Conservation (phyloP, 1,284 basidiomycete species). For the Afroboletus lepidellus region DNA sequence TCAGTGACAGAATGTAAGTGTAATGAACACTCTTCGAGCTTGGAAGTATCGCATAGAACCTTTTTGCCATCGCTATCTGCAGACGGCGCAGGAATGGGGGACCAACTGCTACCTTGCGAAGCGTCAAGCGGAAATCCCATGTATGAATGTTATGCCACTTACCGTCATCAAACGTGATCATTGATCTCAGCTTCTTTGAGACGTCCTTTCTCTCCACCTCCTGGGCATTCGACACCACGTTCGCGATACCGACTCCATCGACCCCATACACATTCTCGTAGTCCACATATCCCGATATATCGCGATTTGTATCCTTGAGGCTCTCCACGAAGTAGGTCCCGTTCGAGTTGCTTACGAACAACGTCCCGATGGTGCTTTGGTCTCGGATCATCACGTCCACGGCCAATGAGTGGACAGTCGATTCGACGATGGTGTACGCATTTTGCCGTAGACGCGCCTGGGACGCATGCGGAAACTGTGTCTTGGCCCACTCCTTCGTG, state of each 20-base stretch:
- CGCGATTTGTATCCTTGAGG: conserved; percentile 88
- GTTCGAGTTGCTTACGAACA: conserved; percentile 93
- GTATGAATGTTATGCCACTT: conserved; percentile 11
- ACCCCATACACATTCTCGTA: conserved; percentile 90
- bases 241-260: conserved; percentile 93
- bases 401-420: conserved; percentile 87
- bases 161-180: conserved; percentile 94
- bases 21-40: conserved; percentile 70
- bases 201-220: conserved; percentile 71
- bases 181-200: conserved; percentile 67
- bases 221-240: conserved; percentile 80
- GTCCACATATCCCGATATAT: conserved; percentile 86
- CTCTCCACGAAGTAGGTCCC: conserved; percentile 95
- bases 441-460: conserved; percentile 81
- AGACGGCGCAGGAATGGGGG: conserved; percentile 63
- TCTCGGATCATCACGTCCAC: conserved; percentile 90
- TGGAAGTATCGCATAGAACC: conserved; percentile 60
- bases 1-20: conserved; percentile 91
- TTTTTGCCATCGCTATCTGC: conserved; percentile 59
- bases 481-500: conserved; percentile 78
- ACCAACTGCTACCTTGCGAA: conserved; percentile 70
- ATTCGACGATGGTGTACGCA: conserved; percentile 95
- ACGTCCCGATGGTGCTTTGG: conserved; percentile 73
- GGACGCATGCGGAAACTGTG: conserved; percentile 83
- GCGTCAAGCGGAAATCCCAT: not conserved